phyloP scores from a whole-genome alignment of 768 basidiomycete genomes.

The Phanerochaete sordida region DNA sequence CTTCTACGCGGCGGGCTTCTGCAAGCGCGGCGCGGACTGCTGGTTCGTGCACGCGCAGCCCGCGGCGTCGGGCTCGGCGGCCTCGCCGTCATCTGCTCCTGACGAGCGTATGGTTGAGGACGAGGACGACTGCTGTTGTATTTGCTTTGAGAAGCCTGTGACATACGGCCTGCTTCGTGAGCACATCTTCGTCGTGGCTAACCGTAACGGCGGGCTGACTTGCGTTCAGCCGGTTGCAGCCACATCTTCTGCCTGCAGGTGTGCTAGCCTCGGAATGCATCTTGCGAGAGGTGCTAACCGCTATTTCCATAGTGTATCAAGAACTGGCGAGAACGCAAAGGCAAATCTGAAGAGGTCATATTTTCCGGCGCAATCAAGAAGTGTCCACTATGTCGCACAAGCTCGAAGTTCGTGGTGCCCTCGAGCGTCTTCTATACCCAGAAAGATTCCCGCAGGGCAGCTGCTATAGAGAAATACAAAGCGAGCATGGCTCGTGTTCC shows the following conservation, averaged over 20 bases:
- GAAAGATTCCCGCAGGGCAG: conserved; percentile 49
- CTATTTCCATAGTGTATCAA: conserved; percentile 59
- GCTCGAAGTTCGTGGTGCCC: conserved; percentile 68
- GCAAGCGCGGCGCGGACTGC: conserved; percentile 63
- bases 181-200: conserved; percentile 16
- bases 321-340: conserved; percentile 66
- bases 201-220: not conserved
- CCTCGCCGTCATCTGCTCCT: not conserved
- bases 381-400: conserved; percentile 73
- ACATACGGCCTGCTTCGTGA: conserved; percentile 67
- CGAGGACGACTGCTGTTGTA: conserved; percentile 57
- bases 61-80: not conserved
- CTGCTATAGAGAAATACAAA: conserved; percentile 56
- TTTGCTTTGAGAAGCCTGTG: conserved; percentile 71
- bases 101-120: conserved; percentile 25
- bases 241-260: conserved; percentile 78
- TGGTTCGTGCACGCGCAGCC: conserved; percentile 66
- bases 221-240: conserved; percentile 56
- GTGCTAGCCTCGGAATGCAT: conserved; percentile 20
- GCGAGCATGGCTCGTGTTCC: conserved; percentile 67
- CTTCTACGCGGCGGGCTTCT: conserved; percentile 66
- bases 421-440: conserved; percentile 65
- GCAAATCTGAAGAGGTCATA: conserved; percentile 47
- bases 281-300: not conserved
- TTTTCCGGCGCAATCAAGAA: conserved; percentile 63